A percentile compares a stretch with the other conserved stretches of the same genome.
Evolutionary conservation across 306 rosid species (phyloP).

Genomic region (Boehmeria nivea): DNA sequence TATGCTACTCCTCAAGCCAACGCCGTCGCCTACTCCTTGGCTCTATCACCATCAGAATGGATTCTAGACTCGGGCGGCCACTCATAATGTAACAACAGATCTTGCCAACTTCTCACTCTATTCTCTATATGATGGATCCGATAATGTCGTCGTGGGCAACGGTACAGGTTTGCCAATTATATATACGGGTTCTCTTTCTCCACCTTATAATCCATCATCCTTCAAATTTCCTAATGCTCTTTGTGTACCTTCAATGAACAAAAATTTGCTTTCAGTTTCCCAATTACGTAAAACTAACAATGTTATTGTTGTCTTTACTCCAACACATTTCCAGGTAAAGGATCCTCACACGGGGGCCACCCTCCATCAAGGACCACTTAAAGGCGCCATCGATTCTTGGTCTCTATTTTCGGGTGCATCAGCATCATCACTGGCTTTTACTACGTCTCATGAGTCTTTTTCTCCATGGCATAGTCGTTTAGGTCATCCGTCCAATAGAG

Average conservation of each 20-base stretch:
- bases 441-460: neutral
- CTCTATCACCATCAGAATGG: neutral
- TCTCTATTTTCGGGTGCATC: neutral
- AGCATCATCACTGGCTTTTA: neutral
- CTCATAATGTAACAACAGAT: neutral
- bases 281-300: neutral
- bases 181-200: neutral
- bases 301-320: neutral
- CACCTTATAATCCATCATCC: neutral
- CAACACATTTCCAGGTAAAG: neutral
- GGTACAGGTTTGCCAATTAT: neutral
- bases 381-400: neutral
- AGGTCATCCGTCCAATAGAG: neutral
- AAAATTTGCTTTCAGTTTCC: neutral
- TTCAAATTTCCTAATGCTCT: neutral
- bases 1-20: neutral
- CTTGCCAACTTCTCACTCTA: neutral
- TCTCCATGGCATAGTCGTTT: neutral
- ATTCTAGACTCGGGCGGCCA: neutral
- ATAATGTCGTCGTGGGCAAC: neutral
- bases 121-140: neutral
- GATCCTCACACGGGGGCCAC: slow-evolving; percentile 7
- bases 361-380: neutral
- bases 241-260: neutral
- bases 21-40: neutral